phyloP scores from a whole-genome alignment of 106 monocot species.

The Dioscorea alata region DNA sequence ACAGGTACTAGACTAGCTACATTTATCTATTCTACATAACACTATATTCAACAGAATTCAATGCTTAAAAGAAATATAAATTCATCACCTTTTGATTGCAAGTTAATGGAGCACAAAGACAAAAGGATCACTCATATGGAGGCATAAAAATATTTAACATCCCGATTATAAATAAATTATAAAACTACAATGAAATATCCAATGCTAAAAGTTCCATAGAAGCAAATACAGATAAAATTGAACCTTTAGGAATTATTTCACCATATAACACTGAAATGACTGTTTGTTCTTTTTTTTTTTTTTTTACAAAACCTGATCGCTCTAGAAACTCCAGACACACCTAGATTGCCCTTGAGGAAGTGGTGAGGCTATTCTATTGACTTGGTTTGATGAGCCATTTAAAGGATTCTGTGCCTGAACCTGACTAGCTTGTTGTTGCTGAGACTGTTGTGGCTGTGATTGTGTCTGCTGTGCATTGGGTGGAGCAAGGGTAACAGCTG shows the following conservation, averaged over 20 bases:
- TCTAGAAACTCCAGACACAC: slow-evolving; percentile 91
- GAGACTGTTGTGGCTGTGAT: slow-evolving; percentile 19
- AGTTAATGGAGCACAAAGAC: too few relatives aligned
- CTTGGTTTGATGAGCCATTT: slow-evolving; percentile 59
- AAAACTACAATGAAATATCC: too few relatives aligned
- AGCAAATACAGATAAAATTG: slow-evolving; percentile 34
- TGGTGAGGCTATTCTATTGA: slow-evolving; percentile 65
- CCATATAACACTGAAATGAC: slow-evolving; percentile 23
- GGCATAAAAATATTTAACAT: too few relatives aligned
- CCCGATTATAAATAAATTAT: too few relatives aligned
- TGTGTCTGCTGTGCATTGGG: slow-evolving; percentile 37
- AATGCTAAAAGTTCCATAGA: background rate
- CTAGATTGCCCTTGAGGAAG: slow-evolving; percentile 99
- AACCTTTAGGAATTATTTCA: slow-evolving; percentile 19
- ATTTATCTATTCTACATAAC: too few relatives aligned
- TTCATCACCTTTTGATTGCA: too few relatives aligned
- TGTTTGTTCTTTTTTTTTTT: background rate
- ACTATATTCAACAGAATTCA: too few relatives aligned
- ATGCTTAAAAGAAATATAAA: too few relatives aligned
- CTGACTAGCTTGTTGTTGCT: slow-evolving; percentile 33
- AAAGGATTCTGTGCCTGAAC: slow-evolving; percentile 39
- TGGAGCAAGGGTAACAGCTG: slow-evolving; percentile 18
- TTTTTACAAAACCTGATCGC: slow-evolving; percentile 32
- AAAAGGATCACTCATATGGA: too few relatives aligned
- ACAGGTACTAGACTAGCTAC: too few relatives aligned